Percentiles rank a stretch among this genome's conserved stretches.
Conservation (phyloP, 345 rosid species). For the Turnera subulata region DNA sequence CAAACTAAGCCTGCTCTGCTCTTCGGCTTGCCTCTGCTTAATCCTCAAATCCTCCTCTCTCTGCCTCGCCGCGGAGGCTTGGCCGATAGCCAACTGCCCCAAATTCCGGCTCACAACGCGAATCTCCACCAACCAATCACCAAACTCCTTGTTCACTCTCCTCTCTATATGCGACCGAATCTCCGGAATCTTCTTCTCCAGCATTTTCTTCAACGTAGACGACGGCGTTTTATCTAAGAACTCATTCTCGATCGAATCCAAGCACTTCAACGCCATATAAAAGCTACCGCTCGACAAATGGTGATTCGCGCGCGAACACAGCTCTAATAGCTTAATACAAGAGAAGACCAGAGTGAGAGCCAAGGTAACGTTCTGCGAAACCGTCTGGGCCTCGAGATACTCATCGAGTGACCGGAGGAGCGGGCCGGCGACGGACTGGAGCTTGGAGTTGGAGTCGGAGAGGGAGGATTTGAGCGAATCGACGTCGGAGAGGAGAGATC, state of each 20-base stretch:
- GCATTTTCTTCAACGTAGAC: slow-evolving; percentile 71
- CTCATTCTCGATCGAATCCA: slow-evolving; percentile 66
- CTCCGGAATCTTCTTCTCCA: slow-evolving; percentile 79
- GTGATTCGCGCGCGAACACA: slow-evolving; percentile 65
- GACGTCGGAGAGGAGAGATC: slow-evolving; percentile 94
- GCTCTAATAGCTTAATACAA: slow-evolving; percentile 67
- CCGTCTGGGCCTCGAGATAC: slow-evolving; percentile 64
- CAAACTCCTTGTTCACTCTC: slow-evolving; percentile 81
- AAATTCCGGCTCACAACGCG: slow-evolving; percentile 86
- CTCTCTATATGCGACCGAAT: slow-evolving; percentile 74
- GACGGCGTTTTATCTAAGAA: slow-evolving; percentile 64
- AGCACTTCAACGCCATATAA: slow-evolving; percentile 86
- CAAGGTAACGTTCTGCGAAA: slow-evolving; percentile 64
- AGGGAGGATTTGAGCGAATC: slow-evolving; percentile 89
- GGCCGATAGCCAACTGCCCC: slow-evolving; percentile 94
- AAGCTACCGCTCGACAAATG: slow-evolving; percentile 65
- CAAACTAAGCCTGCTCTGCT: slow-evolving; percentile 84
- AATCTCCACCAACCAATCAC: slow-evolving; percentile 97
- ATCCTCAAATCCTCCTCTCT: slow-evolving; percentile 91
- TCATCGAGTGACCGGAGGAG: slow-evolving; percentile 73
- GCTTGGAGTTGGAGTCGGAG: slow-evolving; percentile 77
- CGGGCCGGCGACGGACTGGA: slow-evolving; percentile 79
- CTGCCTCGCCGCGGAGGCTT: slow-evolving; percentile 89
- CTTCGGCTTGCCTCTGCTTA: slow-evolving; percentile 96
- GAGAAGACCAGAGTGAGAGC: slow-evolving; percentile 52